Evolutionary conservation across 2,329 filamentous ascomycete species (phyloP).

Genomic region (Clonostachys rosea): DNA sequence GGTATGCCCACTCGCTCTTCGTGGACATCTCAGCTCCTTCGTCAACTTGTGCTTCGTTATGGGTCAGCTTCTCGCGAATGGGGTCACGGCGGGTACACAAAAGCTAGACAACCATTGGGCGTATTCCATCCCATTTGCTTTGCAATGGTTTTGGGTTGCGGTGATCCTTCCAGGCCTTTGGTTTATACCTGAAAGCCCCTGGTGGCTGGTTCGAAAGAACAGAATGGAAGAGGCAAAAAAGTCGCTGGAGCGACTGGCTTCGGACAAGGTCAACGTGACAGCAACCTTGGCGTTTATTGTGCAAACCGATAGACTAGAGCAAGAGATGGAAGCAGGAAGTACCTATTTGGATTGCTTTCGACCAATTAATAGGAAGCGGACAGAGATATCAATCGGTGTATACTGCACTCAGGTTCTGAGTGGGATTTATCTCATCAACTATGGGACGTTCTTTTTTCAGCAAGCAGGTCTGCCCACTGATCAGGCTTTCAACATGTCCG

Average conservation of each 20-base stretch:
- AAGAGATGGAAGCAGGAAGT: slow-evolving; percentile 23
- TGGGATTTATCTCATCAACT: slow-evolving; percentile 23
- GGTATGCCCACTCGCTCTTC: slow-evolving; percentile 52
- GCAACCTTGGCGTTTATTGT: slow-evolving; percentile 51
- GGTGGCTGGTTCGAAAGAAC: slow-evolving; percentile 30
- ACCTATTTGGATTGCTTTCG: slow-evolving; percentile 36
- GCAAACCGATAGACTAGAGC: slow-evolving; percentile 42
- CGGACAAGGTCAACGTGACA: slow-evolving; percentile 18
- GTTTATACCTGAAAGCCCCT: slow-evolving; percentile 37
- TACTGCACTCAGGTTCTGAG: slow-evolving; percentile 27
- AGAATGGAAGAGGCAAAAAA: slow-evolving; percentile 19
- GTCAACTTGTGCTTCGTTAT: slow-evolving; percentile 61
- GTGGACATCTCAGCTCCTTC: slow-evolving; percentile 53
- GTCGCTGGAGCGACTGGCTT: slow-evolving; percentile 24
- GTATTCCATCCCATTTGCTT: slow-evolving; percentile 1
- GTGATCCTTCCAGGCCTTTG: slow-evolving; percentile 23
- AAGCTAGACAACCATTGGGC: slow-evolving; percentile 2
- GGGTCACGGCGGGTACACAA: slow-evolving; percentile 35
- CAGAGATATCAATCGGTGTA: slow-evolving; percentile 28
- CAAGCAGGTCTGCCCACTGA: slow-evolving; percentile 28
- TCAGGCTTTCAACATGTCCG: slow-evolving; percentile 27
- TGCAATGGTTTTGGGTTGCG: slow-evolving; percentile 7
- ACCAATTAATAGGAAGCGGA: slow-evolving; percentile 33
- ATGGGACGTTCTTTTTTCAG: slow-evolving; percentile 34
- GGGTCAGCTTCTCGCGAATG: slow-evolving; percentile 51